These are phyloP conservation scores for Triticum dicoccoides DNA, from an alignment of 176 grass and related monocot genomes.

Conservation along the genomic window DNA sequence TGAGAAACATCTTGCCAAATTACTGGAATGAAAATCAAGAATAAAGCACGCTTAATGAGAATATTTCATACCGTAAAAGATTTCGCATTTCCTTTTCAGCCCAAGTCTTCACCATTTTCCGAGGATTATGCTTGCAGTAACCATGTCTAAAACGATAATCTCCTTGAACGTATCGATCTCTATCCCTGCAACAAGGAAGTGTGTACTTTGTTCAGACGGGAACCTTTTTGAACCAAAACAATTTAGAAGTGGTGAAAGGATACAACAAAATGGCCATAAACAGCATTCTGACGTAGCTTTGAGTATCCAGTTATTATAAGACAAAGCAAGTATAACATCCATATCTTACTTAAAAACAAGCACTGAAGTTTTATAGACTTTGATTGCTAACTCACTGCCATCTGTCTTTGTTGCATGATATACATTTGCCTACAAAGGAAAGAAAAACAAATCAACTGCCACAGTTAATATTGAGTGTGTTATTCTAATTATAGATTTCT, in stretches of 20 bases:
- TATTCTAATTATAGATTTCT: neutral
- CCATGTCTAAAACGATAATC: constrained; percentile 98
- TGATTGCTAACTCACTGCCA: constrained; percentile 87
- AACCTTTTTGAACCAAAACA: neutral
- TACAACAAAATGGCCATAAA: constrained; percentile 1
- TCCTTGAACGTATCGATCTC: constrained; percentile 95
- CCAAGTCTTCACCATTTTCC: constrained; percentile 99
- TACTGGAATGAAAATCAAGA: neutral
- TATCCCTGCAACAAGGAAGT: constrained; percentile 70
- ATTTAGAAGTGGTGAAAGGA: neutral
- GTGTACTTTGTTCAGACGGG: constrained; percentile 16
- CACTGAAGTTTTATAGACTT: constrained; percentile 99
- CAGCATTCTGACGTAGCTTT: constrained; percentile 11
- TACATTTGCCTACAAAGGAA: constrained; percentile 78
- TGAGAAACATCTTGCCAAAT: neutral
- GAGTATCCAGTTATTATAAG: neutral
- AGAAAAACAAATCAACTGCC: neutral
- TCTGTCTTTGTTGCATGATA: constrained; percentile 92
- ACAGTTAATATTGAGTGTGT: neutral
- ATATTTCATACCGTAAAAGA: constrained; percentile 60
- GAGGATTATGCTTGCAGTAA: constrained; percentile 97
- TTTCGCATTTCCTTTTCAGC: constrained; percentile 98
- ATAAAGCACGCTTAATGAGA: neutral
- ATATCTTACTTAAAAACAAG: constrained; percentile 95
- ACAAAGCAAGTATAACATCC: neutral